Conservation (phyloP, 2,329 filamentous ascomycete genomes). For the Trichoderma sp. region DNA sequence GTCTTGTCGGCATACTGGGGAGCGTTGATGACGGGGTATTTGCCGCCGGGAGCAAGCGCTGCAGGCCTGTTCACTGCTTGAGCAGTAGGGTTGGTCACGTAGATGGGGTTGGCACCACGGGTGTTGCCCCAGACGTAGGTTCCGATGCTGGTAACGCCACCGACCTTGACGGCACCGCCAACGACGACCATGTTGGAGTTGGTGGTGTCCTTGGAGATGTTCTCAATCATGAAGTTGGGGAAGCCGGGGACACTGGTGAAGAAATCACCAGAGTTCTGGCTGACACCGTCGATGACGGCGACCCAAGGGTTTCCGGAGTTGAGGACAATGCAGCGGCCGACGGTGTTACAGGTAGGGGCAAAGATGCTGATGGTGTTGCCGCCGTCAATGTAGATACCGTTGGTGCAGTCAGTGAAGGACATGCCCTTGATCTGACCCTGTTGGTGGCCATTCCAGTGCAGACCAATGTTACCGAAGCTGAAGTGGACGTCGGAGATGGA, state of each 20-base stretch:
- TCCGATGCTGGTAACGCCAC: constrained; percentile 13
- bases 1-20: constrained; percentile 14
- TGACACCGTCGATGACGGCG: constrained; percentile 14
- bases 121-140: constrained; percentile 19
- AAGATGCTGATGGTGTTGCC: constrained; percentile 17
- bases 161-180: constrained; percentile 13
- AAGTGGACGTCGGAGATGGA: constrained; percentile 23
- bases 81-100: constrained; percentile 1
- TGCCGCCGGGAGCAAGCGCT: constrained; percentile 17
- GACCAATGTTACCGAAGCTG: constrained; percentile 22
- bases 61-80: constrained; percentile 14
- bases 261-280: constrained; percentile 19
- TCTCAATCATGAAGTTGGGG: constrained; percentile 21
- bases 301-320: constrained; percentile 18
- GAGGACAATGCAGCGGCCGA: constrained; percentile 12
- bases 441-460: constrained; percentile 23
- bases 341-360: constrained; percentile 17
- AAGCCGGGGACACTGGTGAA: constrained; percentile 3
- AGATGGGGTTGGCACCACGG: constrained; percentile 5
- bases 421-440: constrained; percentile 20
- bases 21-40: constrained; percentile 9
- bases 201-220: constrained; percentile 24
- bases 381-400: constrained; percentile 14
- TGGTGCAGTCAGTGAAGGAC: constrained; percentile 14
- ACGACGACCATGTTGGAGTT: constrained; percentile 22